These are phyloP conservation scores for Stentor roeselii DNA, from an alignment of 73 alveolate genomes.

Conservation along the genomic window DNA sequence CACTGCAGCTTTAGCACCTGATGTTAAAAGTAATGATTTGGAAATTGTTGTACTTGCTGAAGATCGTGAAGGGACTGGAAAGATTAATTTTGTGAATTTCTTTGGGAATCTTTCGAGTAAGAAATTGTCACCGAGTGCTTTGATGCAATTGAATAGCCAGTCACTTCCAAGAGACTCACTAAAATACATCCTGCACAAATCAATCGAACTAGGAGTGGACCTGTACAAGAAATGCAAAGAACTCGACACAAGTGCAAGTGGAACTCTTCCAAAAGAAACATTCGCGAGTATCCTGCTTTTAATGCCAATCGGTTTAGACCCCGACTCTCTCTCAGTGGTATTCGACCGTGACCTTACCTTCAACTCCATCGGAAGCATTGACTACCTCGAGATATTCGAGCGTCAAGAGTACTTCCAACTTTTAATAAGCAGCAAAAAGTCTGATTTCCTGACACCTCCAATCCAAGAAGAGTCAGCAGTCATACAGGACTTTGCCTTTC, in stretches of 20 bases:
- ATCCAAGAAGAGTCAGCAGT: constrained; percentile 9
- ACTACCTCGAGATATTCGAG: constrained; percentile 47
- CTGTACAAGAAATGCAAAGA: constrained; percentile 32
- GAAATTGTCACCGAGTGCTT: not conserved
- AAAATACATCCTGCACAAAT: constrained; percentile 40
- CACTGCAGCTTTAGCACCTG: not conserved
- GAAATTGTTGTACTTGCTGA: not conserved
- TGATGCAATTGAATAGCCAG: not conserved
- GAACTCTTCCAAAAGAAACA: constrained; percentile 37
- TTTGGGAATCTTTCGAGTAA: not conserved
- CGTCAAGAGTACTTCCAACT: constrained; percentile 35
- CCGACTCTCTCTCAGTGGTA: constrained; percentile 30
- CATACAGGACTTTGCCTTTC: not conserved
- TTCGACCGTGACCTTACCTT: constrained; percentile 46
- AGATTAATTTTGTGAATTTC: not conserved
- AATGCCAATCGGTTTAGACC: constrained; percentile 38
- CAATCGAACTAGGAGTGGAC: constrained; percentile 41
- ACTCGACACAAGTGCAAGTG: constrained; percentile 34
- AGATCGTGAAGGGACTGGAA: constrained; percentile 5
- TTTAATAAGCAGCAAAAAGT: not conserved
- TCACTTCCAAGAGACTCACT: constrained; percentile 34
- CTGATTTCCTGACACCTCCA: constrained; percentile 14
- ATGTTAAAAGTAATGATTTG: not conserved
- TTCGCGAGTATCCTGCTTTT: constrained; percentile 36
- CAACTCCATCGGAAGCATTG: constrained; percentile 50